Base-by-base conservation (phyloP, 2,329 filamentous ascomycete species). In the Calonectria hawksworthii region DNA sequence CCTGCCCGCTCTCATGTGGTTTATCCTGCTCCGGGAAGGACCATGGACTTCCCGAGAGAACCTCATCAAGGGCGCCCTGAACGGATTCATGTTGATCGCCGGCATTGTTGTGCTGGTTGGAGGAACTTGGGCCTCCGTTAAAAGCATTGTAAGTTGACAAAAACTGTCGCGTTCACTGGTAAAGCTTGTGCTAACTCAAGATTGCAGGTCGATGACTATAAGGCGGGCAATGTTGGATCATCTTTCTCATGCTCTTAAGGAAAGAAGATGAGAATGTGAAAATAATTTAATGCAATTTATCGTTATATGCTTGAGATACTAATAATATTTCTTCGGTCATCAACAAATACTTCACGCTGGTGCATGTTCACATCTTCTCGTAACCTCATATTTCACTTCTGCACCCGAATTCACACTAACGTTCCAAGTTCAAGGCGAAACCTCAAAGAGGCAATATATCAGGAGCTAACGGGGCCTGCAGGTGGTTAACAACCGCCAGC, bases 1-100 rank as follows among this genome's bases (percentile, higher is more conserved):
- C 61, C 38, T 74, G 21, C 72, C 72, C n/a, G 67, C 72, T 1
- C 67, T 74, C 34, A 74, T 74, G 72, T 74, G 68, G 67, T 74
- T 74, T n/a, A 4, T 74, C 32, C 51, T 74, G 28, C 72, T 74
- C 41, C 68, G 68, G 51, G 72, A 74, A 28, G 72, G 72, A 2
- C 67, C 72, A 11, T 74, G 72, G 72, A 66, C 28, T 44, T 63
- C 61, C 4, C 67, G 72, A 61, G 72, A 74, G 30, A 74, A 74
- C 26, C 34, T 74, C 23, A 61, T 74, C 41, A 74, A 74, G 44
- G 67, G 67, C 1, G 72, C 72, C n/a, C 51, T 74, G 21, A 74
- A 74, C 28, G 72, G 72, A n/a, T 74, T 74, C 34, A 74, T 74
- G 72, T n/a, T 74, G 26, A 11, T 70, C 10, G 72, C 72, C 6